phyloP scores from a whole-genome alignment of 2,329 filamentous ascomycete genomes.

The Metarhizium humberi region DNA sequence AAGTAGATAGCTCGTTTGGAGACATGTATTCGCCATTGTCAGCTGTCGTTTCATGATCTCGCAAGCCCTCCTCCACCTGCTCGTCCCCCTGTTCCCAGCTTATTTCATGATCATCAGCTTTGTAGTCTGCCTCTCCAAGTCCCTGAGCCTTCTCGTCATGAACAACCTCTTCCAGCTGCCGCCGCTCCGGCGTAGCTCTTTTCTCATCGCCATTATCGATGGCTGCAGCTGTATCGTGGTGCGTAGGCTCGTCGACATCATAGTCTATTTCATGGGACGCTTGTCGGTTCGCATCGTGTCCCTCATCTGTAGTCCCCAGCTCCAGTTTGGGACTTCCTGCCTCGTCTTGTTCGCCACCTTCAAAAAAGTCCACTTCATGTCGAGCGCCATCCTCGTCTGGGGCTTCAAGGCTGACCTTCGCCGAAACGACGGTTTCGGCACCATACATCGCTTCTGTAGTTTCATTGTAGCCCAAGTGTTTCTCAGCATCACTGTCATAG shows the following conservation, averaged over 20 bases:
- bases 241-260: conserved; percentile 17
- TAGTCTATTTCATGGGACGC: conserved; percentile 27
- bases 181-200: neutral
- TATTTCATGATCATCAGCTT: conserved; percentile 11
- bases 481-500: conserved; percentile 24
- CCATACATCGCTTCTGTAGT: neutral
- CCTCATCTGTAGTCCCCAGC: conserved; percentile 6
- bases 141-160: neutral
- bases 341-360: conserved; percentile 1
- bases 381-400: conserved; percentile 5
- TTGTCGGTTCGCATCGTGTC: conserved; percentile 2
- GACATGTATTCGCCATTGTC: neutral
- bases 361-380: conserved; percentile 7
- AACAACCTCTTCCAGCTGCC: neutral
- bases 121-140: neutral
- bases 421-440: neutral
- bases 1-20: neutral
- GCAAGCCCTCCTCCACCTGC: neutral
- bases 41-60: neutral
- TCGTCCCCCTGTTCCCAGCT: conserved; percentile 13
- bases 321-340: neutral
- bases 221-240: neutral
- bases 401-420: neutral
- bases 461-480: neutral
- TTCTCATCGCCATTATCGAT: neutral